These are phyloP conservation scores for Aureobasidium musti DNA, from an alignment of 2,329 filamentous ascomycete species.

Conservation along the genomic window DNA sequence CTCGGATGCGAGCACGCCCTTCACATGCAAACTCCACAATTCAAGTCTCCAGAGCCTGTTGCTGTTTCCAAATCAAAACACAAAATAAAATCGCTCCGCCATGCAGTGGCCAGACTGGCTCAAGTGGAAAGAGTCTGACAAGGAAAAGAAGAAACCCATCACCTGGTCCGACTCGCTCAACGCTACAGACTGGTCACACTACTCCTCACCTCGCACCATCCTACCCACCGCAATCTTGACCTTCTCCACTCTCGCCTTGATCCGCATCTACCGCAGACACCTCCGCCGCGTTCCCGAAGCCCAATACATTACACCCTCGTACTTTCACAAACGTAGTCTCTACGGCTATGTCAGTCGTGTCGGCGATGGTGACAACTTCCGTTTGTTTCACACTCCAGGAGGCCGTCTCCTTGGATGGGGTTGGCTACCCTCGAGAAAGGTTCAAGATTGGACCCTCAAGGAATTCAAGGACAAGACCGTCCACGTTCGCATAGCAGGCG, in stretches of 20 bases:
- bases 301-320: constrained; percentile 70
- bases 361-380: constrained; percentile 95
- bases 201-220: constrained; percentile 51
- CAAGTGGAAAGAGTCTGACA: constrained; percentile 32
- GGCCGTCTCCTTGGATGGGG: constrained; percentile 85
- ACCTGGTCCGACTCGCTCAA: constrained; percentile 47
- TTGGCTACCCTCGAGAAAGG: constrained; percentile 35
- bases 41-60: not conserved
- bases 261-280: constrained; percentile 67
- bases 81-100: not conserved
- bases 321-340: constrained; percentile 71
- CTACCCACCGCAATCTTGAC: constrained; percentile 54
- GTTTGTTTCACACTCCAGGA: constrained; percentile 92
- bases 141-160: constrained; percentile 42
- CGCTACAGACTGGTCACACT: constrained; percentile 57
- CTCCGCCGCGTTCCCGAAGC: constrained; percentile 81
- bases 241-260: constrained; percentile 55
- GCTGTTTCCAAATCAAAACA: constrained; percentile 14
- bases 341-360: constrained; percentile 89
- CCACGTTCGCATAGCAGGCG: constrained; percentile 81
- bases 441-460: constrained; percentile 10
- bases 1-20: not conserved
- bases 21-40: constrained; percentile 25
- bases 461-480: constrained; percentile 59
- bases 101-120: constrained; percentile 34